phyloP scores from a whole-genome alignment of 163 green algal species.

The Chlamydomonas reinhardtii region DNA sequence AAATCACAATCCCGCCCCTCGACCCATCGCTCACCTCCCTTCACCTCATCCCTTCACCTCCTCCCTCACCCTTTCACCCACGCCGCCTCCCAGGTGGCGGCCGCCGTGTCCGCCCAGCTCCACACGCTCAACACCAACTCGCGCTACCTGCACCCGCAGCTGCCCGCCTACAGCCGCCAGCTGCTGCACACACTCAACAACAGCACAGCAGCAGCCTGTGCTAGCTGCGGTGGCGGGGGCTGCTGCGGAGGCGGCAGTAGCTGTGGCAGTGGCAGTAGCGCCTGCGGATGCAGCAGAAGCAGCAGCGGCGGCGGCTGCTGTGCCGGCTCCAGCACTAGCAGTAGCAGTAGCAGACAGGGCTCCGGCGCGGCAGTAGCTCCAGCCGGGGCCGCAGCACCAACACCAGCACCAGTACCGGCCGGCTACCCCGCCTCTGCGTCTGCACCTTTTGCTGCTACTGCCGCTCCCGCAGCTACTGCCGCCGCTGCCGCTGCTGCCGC shows the following conservation, averaged over 20 bases:
- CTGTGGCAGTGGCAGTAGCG: background rate
- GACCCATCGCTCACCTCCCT: too few species aligned
- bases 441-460: too few species aligned
- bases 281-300: background rate
- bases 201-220: background rate
- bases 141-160: slow-evolving; percentile 78
- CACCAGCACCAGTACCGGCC: background rate
- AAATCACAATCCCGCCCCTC: too few species aligned
- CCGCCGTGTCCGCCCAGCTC: slow-evolving; percentile 75
- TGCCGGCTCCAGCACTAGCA: too few species aligned
- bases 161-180: slow-evolving; percentile 64
- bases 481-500: too few species aligned
- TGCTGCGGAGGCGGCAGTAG: too few species aligned
- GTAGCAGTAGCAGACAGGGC: background rate
- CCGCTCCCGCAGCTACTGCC: too few species aligned
- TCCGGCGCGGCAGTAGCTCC: too few species aligned
- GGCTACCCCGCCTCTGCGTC: too few species aligned
- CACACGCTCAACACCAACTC: slow-evolving; percentile 86
- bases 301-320: background rate
- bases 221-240: too few species aligned
- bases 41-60: background rate
- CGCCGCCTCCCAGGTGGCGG: slow-evolving; percentile 66
- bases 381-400: too few species aligned
- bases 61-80: background rate
- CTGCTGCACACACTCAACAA: slow-evolving; percentile 65